Conservation (phyloP, 2,329 filamentous ascomycete species). For the Fusarium keratoplasticum region DNA sequence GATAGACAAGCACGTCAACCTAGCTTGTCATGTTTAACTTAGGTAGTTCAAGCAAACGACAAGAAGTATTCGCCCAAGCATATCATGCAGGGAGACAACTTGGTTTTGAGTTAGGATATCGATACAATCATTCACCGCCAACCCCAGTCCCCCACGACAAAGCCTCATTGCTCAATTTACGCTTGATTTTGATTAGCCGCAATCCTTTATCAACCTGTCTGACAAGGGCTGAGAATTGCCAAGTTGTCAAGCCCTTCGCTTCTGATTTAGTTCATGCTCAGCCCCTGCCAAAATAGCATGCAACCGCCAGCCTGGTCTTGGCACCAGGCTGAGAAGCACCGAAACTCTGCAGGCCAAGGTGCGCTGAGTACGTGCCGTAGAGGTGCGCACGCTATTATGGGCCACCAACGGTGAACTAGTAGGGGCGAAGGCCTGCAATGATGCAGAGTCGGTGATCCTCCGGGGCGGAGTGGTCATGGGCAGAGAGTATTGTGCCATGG, state of each 20-base stretch:
- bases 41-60: too few relatives aligned
- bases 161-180: background rate
- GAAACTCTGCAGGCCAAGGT: background rate
- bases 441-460: background rate
- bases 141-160: background rate
- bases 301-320: background rate
- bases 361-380: background rate
- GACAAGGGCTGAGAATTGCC: background rate
- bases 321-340: background rate
- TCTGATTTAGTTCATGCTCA: background rate
- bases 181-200: background rate
- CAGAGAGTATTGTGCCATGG: background rate
- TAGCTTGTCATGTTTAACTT: background rate
- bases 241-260: background rate
- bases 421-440: background rate
- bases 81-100: background rate
- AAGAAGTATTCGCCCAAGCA: background rate
- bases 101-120: background rate
- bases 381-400: background rate
- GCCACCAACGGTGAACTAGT: background rate
- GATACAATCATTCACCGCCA: background rate
- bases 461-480: background rate
- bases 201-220: background rate
- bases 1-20: background rate
- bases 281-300: background rate